Base-by-base conservation (phyloP, 495 filamentous ascomycete species). In the Aspergillus biplanus region DNA sequence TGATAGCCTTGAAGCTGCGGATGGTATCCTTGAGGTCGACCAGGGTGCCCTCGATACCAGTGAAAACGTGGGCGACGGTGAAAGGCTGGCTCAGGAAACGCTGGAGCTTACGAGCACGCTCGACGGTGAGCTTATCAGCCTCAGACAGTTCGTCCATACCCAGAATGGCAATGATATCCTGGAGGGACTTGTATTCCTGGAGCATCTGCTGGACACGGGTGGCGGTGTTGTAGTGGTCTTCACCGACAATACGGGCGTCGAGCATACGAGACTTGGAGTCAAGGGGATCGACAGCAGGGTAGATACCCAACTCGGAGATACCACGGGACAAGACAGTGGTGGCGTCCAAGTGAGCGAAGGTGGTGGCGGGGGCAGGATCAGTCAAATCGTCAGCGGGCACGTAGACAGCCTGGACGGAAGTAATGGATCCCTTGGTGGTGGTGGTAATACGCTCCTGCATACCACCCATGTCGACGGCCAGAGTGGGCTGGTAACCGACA, bases 361-460 rank as follows among this genome's bases (percentile, higher is more conserved):
- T 98, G 81, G 95, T 99, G 76, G 95, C 95, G 70, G 95, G 95
- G 72, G 95, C 95, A 84, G 95, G 95, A 82, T 99, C 95, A 83
- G 95, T 99, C 91, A 99, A 87, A 90, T 99, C 95, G 78, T 99
- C 95, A 88, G 95, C 96, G 75, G 95, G 96, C 80, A 99, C 95
- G 84, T 99, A 98, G 83, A 99, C 95, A 83, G 95, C 95, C 87
- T 99, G 95, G 80, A 99, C 95, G 69, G 95, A 99, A 68, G 95
- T 99, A 82, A 99, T 99, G 76, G 95, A 99, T 78, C 95, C 95
- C 87, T 98, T 96, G 76, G 88, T 93, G 80, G 95, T 99, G 80
- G 95, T 99, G 78, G 95, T 99, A 77, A 99, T 99, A 88, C 95
- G 96, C 82, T 99, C 95, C 84, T 99, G 95, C 95, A 99, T 99